Conservation (phyloP, 768 basidiomycete genomes). For the Lepiota venenata region DNA sequence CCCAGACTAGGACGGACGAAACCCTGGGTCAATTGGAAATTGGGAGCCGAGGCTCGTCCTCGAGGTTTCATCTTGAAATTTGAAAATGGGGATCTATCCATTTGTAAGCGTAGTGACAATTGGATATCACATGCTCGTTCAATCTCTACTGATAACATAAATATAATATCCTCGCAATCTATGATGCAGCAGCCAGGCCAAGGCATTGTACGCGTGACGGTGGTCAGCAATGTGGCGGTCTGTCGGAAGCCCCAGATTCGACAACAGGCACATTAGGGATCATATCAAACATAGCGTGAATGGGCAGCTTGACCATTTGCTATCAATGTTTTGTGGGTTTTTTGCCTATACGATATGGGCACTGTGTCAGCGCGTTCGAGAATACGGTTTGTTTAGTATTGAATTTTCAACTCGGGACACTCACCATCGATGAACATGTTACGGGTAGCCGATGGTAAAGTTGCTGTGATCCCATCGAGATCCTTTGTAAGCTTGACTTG, state of each 20-base stretch:
- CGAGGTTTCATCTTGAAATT: no score
- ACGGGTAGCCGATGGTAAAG: slow-evolving; percentile 84
- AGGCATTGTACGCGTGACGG: no score
- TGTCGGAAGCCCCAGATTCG: not conserved
- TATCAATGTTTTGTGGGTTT: slow-evolving; percentile 12
- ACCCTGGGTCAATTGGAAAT: no score
- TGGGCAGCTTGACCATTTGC: not conserved
- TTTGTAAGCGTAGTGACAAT: no score
- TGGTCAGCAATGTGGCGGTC: no score
- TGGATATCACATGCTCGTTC: no score
- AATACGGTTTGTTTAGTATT: not conserved
- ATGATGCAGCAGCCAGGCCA: no score
- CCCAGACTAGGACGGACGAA: no score
- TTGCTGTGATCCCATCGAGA: slow-evolving; percentile 83
- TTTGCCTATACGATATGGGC: slow-evolving; percentile 6
- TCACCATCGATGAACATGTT: slow-evolving; percentile 97
- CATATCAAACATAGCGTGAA: not conserved
- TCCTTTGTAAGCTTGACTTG: slow-evolving; percentile 77
- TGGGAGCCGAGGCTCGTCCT: no score
- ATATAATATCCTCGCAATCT: no score
- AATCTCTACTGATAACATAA: no score
- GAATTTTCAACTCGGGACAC: slow-evolving; percentile 17
- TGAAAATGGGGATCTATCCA: no score
- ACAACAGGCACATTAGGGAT: not conserved
- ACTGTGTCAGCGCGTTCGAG: not conserved